A percentile compares a stretch with the other conserved stretches of the same genome.
Conservation (phyloP, 345 rosid genomes). For the Balakata baccata region DNA sequence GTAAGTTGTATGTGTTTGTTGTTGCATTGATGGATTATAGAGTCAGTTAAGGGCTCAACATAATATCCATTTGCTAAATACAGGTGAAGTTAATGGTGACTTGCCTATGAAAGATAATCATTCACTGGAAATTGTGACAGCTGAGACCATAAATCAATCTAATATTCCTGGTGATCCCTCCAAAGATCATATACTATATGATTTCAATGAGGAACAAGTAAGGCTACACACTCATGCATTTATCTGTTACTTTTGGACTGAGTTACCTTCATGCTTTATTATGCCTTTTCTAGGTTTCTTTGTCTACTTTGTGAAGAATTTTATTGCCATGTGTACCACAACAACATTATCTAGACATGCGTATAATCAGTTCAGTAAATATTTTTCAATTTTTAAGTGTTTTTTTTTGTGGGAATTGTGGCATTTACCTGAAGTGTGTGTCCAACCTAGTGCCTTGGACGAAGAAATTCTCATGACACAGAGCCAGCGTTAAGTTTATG, state of each 20-base stretch:
- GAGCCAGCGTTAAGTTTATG: background rate
- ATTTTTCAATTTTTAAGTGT: background rate
- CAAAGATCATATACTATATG: slow-evolving; percentile 43
- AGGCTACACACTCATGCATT: background rate
- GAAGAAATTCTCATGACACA: background rate
- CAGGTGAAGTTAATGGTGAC: slow-evolving; percentile 60
- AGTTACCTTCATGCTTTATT: background rate
- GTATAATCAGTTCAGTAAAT: background rate
- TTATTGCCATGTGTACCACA: background rate
- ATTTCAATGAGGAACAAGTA: slow-evolving; percentile 81
- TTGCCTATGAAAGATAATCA: slow-evolving; percentile 38
- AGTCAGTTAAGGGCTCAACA: slow-evolving; percentile 43
- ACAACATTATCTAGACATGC: background rate
- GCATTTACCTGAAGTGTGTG: background rate
- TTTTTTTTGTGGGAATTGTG: background rate
- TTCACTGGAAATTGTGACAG: slow-evolving; percentile 33
- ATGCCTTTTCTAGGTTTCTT: slow-evolving; percentile 1
- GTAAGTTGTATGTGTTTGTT: slow-evolving; percentile 99
- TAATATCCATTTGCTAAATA: slow-evolving; percentile 42
- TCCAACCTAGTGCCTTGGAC: background rate
- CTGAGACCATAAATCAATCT: slow-evolving; percentile 25
- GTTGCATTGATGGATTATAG: slow-evolving; percentile 43
- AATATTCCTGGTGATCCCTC: slow-evolving; percentile 32
- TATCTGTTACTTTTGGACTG: background rate
- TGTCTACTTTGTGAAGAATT: background rate